A percentile compares a stretch with the other conserved stretches of the same genome.
These are phyloP conservation scores for Starmerella potacharoeniae DNA, from an alignment of 805 yeast genomes.

Conservation along the genomic window DNA sequence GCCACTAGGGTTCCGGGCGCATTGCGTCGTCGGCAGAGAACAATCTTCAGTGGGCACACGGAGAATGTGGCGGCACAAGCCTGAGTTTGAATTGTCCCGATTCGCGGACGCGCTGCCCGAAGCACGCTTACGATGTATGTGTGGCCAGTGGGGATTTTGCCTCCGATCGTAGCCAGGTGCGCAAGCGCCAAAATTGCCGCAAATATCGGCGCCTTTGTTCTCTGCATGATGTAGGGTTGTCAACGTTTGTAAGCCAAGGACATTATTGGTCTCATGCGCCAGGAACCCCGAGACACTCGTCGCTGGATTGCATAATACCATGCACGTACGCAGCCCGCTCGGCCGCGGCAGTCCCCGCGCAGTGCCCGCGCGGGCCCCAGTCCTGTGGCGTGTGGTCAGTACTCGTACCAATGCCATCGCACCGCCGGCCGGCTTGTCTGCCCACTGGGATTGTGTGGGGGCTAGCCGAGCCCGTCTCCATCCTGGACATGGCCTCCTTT, in stretches of 20 bases:
- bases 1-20: not conserved
- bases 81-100: not conserved
- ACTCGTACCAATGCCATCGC: not conserved
- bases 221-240: not conserved
- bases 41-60: not conserved
- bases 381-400: not conserved
- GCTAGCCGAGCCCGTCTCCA: not conserved
- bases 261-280: not conserved
- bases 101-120: no score
- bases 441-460: not conserved
- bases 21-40: not conserved
- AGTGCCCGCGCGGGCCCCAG: not conserved
- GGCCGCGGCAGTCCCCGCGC: no score
- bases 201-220: not conserved
- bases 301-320: not conserved
- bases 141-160: not conserved
- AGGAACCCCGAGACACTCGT: not conserved
- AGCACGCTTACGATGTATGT: not conserved
- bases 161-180: not conserved
- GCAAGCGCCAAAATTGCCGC: not conserved
- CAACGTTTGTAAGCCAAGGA: not conserved
- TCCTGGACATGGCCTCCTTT: not conserved
- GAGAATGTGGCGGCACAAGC: not conserved
- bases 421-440: not conserved
- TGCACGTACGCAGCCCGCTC: not conserved